phyloP scores from a whole-genome alignment of 1,284 basidiomycete species.

The Hymenochaete sp. region DNA sequence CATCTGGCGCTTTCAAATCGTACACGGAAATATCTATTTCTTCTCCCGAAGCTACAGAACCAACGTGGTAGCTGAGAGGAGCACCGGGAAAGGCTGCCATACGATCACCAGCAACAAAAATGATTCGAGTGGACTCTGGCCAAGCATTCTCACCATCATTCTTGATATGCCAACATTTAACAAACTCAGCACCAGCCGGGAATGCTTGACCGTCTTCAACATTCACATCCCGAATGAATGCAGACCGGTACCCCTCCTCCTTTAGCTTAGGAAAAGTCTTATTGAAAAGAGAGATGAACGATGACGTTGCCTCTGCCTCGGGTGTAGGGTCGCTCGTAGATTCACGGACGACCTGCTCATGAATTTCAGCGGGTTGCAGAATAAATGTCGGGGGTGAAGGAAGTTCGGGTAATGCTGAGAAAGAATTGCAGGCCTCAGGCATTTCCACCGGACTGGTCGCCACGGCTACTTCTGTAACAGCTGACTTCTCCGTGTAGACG shows the following conservation, averaged over 20 bases:
- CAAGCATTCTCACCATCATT: conserved; percentile 59
- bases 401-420: conserved; percentile 3
- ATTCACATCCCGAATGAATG: conserved; percentile 58
- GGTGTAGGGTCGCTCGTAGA: neutral
- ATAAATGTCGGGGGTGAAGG: conserved; percentile 8
- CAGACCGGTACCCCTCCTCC: conserved; percentile 1
- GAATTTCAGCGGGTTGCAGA: neutral
- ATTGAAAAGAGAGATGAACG: conserved; percentile 2
- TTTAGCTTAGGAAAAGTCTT: neutral
- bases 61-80: conserved; percentile 37
- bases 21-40: conserved; percentile 58
- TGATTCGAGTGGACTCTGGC: conserved; percentile 57
- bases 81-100: conserved; percentile 31
- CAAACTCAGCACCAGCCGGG: conserved; percentile 75
- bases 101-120: conserved; percentile 58
- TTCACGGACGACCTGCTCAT: neutral
- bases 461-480: conserved; percentile 7
- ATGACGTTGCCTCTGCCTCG: neutral
- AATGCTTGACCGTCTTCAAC: conserved; percentile 70
- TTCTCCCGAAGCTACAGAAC: conserved; percentile 43
- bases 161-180: conserved; percentile 69
- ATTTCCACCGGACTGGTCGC: neutral
- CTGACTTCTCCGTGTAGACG: conserved; percentile 5
- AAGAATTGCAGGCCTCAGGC: neutral
- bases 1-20: conserved; percentile 75